A percentile compares a stretch with the other conserved stretches of the same genome.
These are phyloP conservation scores for Scopulariopsis brevicaulis DNA, from an alignment of 2,329 filamentous ascomycete genomes.

Conservation along the genomic window DNA sequence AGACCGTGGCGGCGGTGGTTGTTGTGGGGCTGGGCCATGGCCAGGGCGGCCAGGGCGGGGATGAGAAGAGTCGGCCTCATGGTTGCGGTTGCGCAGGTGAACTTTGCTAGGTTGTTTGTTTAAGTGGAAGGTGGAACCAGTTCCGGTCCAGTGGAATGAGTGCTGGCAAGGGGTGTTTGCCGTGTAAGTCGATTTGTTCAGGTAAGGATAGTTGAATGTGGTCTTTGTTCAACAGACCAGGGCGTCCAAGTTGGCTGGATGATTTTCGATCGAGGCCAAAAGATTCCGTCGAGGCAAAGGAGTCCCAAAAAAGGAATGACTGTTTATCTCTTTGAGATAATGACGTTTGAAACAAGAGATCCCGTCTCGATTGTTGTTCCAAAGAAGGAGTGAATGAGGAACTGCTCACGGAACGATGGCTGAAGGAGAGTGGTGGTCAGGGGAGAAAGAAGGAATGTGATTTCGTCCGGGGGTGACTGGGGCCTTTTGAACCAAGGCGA, in stretches of 20 bases:
- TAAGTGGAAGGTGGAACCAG: constrained; percentile 2
- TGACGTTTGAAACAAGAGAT: not conserved
- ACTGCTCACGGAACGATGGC: not conserved
- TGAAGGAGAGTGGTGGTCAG: not conserved
- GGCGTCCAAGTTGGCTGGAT: not conserved
- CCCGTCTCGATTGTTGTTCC: constrained; percentile 3
- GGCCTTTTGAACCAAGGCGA: not conserved
- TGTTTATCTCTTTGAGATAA: not conserved
- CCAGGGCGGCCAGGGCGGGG: constrained; percentile 30
- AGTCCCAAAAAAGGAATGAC: not conserved
- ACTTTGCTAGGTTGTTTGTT: constrained; percentile 1
- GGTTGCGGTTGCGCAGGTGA: constrained; percentile 8
- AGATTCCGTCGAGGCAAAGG: not conserved
- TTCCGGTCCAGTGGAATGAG: not conserved
- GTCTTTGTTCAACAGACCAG: not conserved
- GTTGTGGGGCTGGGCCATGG: constrained; percentile 37
- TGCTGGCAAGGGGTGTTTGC: not conserved
- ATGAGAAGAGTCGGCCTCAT: constrained; percentile 32
- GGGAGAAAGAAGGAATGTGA: not conserved
- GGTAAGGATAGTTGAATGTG: not conserved
- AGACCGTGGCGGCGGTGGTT: constrained; percentile 17
- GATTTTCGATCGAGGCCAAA: not conserved
- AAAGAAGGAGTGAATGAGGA: constrained; percentile 1
- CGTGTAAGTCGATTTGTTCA: not conserved
- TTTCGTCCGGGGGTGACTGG: not conserved